Base-by-base conservation (phyloP, 192 early-diverging fungal genomes). In the Kappamyces sp. region DNA sequence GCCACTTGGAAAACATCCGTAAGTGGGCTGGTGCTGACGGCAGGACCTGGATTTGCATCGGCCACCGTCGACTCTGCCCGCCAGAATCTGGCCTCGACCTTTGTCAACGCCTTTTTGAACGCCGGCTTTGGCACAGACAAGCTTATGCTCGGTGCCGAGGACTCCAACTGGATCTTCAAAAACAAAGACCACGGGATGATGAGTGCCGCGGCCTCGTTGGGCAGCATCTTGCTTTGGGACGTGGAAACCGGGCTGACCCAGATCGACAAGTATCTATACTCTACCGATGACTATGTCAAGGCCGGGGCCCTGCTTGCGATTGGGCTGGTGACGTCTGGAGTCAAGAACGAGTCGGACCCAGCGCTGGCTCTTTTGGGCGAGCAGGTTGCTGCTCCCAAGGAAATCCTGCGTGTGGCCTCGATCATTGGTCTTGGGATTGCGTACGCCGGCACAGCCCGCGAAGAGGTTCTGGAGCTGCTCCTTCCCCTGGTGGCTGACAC, bases 21-120 rank as follows among this genome's bases (percentile, higher is more conserved):
- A 79, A 68, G 74, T 47, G 57, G 9, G 34, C 7, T 41, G 35
- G 30, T 50, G 43, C 55, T 60, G 35, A 14, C 8, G 49, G 29
- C 55, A 88, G 86, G 85, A n/a, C 64, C 78, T 36, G 79, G 80
- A 48, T 75, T 69, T 49, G 70, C 72, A n/a, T 73, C 72, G 9
- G 70, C 73, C 30, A 83, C 77, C 45, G 86, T 96, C 33, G 94
- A 97, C 64, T 95, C 92, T 63, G 93, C 93, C 33, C 84, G 89
- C 38, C 91, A 95, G 63, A 97, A 99, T 66, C 73, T 99, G 49
- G 89, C 96, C 2, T 92, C 92, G 33, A 93, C 94, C 1, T 95
- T 97, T 84, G 96, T 99, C 37, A 99, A 97, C 64, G 94, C 96
- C 0, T 99, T 97, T 77, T 90, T 99, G 40, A 99, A 99, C 67